Evolutionary conservation across 2,329 filamentous ascomycete genomes (phyloP).

Genomic region (Neoarthrinium moseri): DNA sequence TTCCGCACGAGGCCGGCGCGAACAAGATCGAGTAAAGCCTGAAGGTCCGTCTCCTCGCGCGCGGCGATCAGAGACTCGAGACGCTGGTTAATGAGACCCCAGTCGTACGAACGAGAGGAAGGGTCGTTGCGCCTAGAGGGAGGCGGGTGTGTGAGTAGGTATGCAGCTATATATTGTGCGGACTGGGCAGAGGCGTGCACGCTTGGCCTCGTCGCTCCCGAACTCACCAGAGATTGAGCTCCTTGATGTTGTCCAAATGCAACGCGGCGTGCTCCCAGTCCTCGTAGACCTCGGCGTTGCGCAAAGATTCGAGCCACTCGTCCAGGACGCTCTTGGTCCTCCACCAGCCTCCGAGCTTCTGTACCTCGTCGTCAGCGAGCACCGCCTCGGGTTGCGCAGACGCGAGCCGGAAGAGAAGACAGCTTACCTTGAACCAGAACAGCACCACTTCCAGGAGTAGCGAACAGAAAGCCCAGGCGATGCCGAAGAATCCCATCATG

Average conservation of each 20-base stretch:
- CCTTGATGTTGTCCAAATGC: conserved; percentile 78
- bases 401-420: not conserved
- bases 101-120: conserved; percentile 80
- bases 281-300: conserved; percentile 69
- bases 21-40: conserved; percentile 74
- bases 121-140: conserved; percentile 74
- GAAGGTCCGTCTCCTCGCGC: conserved; percentile 69
- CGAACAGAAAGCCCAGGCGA: conserved; percentile 50
- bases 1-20: conserved; percentile 80
- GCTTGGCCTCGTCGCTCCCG: too few relatives aligned
- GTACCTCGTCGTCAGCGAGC: not conserved
- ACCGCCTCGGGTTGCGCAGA: not conserved
- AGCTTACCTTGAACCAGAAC: conserved; percentile 60
- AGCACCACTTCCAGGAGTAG: conserved; percentile 60
- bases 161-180: too few relatives aligned
- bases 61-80: conserved; percentile 69
- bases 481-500: conserved; percentile 34
- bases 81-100: conserved; percentile 76
- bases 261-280: conserved; percentile 86
- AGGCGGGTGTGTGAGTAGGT: too few relatives aligned
- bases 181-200: too few relatives aligned
- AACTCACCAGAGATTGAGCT: conserved; percentile 73
- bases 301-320: conserved; percentile 64
- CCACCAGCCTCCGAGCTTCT: conserved; percentile 71
- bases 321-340: conserved; percentile 62